Evolutionary conservation across 2,329 filamentous ascomycete genomes (phyloP), one percentile per base, ranked within the genome.

Genomic region (Xylaria sp.): DNA sequence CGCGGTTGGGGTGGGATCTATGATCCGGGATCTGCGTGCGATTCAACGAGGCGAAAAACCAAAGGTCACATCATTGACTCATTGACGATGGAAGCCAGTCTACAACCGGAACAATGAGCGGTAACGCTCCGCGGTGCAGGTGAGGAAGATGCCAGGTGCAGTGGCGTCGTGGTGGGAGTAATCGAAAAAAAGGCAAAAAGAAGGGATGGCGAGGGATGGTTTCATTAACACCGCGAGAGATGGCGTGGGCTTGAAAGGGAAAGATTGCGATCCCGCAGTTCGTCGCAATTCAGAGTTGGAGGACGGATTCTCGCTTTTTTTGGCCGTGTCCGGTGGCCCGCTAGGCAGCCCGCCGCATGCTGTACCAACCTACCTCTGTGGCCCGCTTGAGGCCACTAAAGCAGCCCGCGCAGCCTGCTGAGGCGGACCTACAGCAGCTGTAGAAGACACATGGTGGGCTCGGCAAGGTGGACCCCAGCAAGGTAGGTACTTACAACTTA

Each of bases 11-110:
- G 55, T 57, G 45, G 25, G 46, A 43, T 65, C 58, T 60, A 50
- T n/a, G 25, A n/a, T 39, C 25, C 30, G 36, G 15, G 36, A 30
- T 65, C 57, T 63, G 55, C 34, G 55, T 70, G 68, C 48, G 45
- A 55, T 66, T 59, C 56, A 57, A 66, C 60, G 43, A 58, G 46
- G 45, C 50, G 43, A 23, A 46, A 66, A 55, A 66, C 41, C 61
- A 41, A 65, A 63, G 58, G 63, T 75, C 74, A 75, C 74, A 76
- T 75, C 69, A 72, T 75, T 68, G 72, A 73, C 41, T 75, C 69
- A 72, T 75, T 68, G 72, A 73, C 41, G 10, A 34, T 34, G 9
- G 58, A 50, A 45, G 18, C n/a, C n/a, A 25, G 43, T 36, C 18
- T 7, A 18, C 9, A 28, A 41, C 13, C 12, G 53, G 46, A 23